Percentiles rank a stretch among this genome's conserved stretches.
These are phyloP conservation scores for Clausena lansium DNA, from an alignment of 345 rosid genomes.

Conservation along the genomic window DNA sequence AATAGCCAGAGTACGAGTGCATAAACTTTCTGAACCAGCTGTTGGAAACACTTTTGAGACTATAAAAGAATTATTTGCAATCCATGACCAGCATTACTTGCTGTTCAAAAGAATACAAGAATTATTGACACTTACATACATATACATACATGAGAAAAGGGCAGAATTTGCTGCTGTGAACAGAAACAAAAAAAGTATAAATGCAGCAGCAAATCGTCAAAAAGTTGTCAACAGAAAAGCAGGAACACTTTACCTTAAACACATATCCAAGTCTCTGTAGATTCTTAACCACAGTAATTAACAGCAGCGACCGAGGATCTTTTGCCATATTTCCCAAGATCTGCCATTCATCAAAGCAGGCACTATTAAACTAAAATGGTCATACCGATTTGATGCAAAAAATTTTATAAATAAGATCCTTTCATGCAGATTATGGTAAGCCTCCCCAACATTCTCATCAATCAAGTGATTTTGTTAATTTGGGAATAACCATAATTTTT, in stretches of 20 bases:
- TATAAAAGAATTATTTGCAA: neutral
- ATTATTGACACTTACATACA: neutral
- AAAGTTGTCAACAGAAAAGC: slow-evolving; percentile 10
- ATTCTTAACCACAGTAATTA: slow-evolving; percentile 74
- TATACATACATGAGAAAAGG: neutral
- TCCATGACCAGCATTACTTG: slow-evolving; percentile 1
- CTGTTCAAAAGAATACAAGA: neutral
- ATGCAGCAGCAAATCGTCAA: neutral
- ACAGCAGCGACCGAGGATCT: slow-evolving; percentile 69
- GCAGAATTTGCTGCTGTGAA: slow-evolving; percentile 7
- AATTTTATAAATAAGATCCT: neutral
- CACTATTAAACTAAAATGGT: slow-evolving; percentile 16
- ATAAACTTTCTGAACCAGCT: slow-evolving; percentile 34
- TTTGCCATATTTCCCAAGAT: slow-evolving; percentile 72
- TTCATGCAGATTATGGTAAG: neutral
- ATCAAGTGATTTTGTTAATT: neutral
- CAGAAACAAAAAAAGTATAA: neutral
- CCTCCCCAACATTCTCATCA: neutral
- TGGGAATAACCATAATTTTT: neutral
- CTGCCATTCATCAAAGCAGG: slow-evolving; percentile 44
- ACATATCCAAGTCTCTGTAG: slow-evolving; percentile 78
- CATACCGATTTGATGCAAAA: neutral
- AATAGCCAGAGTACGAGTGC: slow-evolving; percentile 24
- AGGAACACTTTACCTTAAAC: slow-evolving; percentile 51
- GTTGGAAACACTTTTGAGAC: neutral